phyloP scores from a whole-genome alignment of 176 grass and related monocot genomes.

The Elaeis guineensis region DNA sequence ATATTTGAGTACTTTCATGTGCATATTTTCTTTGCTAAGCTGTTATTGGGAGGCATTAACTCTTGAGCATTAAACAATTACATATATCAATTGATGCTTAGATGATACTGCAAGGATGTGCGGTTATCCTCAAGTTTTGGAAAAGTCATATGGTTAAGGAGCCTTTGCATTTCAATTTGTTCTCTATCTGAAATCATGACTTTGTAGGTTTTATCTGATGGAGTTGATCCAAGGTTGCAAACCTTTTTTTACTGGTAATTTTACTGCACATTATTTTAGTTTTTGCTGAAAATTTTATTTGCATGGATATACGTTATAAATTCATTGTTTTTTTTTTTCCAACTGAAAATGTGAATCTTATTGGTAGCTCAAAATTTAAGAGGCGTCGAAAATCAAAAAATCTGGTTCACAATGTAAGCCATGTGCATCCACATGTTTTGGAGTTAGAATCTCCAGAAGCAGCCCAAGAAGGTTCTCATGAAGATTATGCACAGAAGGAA shows the following conservation, averaged over 20 bases:
- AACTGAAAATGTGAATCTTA: conserved; percentile 17
- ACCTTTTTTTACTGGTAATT: conserved; percentile 84
- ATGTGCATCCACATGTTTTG: conserved; percentile 64
- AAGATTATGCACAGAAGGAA: conserved; percentile 39
- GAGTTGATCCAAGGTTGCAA: conserved; percentile 87
- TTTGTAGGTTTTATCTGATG: conserved; percentile 57
- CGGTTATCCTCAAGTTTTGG: no score
- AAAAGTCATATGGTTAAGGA: no score
- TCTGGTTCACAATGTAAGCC: conserved; percentile 32
- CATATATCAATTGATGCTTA: no score
- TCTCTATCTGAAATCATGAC: conserved; percentile 4
- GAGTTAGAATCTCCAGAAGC: conserved; percentile 69
- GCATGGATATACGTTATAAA: not conserved
- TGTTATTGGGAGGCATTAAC: no score
- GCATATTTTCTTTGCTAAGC: no score
- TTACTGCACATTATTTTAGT: conserved; percentile 15
- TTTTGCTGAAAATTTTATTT: not conserved
- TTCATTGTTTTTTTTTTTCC: conserved; percentile 1
- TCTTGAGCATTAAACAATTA: no score
- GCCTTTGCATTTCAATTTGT: no score
- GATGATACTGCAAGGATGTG: no score
- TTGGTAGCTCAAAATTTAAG: conserved; percentile 64
- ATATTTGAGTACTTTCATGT: no score
- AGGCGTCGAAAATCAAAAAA: conserved; percentile 39
- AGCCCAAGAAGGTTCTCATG: conserved; percentile 44